Percentiles rank a stretch among this genome's conserved stretches.
Evolutionary conservation across 129 eudicot genomes (phyloP).

Genomic region (Lonicera japonica): DNA sequence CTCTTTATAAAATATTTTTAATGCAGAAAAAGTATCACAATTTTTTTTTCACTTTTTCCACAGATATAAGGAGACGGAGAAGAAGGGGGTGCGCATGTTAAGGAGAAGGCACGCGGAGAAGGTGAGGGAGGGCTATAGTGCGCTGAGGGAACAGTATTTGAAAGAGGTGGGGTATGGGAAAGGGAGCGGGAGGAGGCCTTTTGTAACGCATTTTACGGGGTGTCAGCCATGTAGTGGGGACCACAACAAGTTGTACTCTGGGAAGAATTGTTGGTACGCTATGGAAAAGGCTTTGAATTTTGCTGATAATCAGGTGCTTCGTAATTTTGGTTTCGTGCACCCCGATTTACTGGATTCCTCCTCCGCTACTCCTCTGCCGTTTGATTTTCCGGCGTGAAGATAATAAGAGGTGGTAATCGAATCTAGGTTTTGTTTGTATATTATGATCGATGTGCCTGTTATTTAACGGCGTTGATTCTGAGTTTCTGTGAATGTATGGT

Average conservation of each 20-base stretch:
- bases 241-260: constrained; percentile 57
- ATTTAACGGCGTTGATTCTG: neutral
- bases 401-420: no score
- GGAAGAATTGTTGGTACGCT: constrained; percentile 49
- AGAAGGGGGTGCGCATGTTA: constrained; percentile 33
- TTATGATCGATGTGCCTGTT: neutral
- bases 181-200: constrained; percentile 65
- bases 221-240: constrained; percentile 87
- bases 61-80: constrained; percentile 43
- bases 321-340: constrained; percentile 69
- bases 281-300: constrained; percentile 64
- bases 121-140: constrained; percentile 38
- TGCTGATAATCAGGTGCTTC: constrained; percentile 87
- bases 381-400: constrained; percentile 46
- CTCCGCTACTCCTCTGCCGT: constrained; percentile 43
- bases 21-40: no score
- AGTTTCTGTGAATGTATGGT: no score
- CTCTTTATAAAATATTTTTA: no score
- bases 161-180: constrained; percentile 48
- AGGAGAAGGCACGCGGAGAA: constrained; percentile 74
- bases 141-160: constrained; percentile 48
- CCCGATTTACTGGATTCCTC: constrained; percentile 51
- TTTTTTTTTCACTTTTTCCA: no score
- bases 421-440: no score
- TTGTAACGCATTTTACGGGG: constrained; percentile 85